Conservation (phyloP, 345 rosid species). For the Ceriops decandra region DNA sequence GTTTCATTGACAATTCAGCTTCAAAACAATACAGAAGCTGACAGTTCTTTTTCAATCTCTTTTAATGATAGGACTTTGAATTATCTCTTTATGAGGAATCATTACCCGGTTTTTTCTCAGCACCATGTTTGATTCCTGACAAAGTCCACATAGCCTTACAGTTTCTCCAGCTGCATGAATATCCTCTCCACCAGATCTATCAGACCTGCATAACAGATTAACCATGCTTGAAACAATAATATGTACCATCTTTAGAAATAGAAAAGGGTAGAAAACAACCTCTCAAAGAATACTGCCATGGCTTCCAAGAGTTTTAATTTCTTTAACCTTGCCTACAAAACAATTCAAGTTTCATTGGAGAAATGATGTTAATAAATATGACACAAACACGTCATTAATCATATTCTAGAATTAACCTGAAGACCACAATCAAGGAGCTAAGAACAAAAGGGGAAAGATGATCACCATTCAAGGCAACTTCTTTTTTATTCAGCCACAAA, state of each 20-base stretch:
- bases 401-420: not conserved
- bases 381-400: not conserved
- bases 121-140: conserved; percentile 84
- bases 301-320: conserved; percentile 80
- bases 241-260: conserved; percentile 11
- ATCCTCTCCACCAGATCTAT: conserved; percentile 59
- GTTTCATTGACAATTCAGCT: no score
- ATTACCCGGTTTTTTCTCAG: conserved; percentile 76
- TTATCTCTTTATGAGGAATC: not conserved
- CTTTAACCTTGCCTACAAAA: conserved; percentile 67
- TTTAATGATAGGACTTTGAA: no score
- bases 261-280: conserved; percentile 39
- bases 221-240: conserved; percentile 8
- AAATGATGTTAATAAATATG: not conserved
- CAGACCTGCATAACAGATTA: conserved; percentile 44
- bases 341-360: conserved; percentile 12
- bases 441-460: not conserved
- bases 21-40: no score
- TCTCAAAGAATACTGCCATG: conserved; percentile 86
- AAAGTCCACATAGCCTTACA: conserved; percentile 69
- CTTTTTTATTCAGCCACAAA: not conserved
- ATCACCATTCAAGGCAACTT: not conserved
- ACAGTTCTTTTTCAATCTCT: no score
- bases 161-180: conserved; percentile 52
- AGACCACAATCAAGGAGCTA: not conserved